phyloP scores from a whole-genome alignment of 352 stramenopile species.

The Phytophthora crassamura region DNA sequence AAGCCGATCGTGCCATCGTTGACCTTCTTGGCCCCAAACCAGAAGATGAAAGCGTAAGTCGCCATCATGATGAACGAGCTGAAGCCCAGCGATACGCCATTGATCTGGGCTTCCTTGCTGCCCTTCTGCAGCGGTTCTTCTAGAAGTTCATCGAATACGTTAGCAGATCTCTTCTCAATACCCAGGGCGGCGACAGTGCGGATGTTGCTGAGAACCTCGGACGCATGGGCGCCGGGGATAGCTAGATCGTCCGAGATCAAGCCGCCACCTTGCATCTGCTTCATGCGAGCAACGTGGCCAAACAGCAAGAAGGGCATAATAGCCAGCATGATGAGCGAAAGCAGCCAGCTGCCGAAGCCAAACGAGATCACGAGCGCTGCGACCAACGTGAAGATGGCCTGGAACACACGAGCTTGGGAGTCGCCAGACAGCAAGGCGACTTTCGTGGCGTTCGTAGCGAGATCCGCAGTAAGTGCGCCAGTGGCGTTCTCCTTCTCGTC shows the following conservation, averaged over 20 bases:
- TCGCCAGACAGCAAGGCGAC: conserved; percentile 53
- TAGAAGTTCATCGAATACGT: conserved; percentile 34
- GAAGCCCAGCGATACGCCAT: conserved; percentile 63
- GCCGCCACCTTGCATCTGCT: conserved; percentile 35
- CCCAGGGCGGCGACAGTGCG: conserved; percentile 51
- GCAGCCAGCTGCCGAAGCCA: conserved; percentile 64
- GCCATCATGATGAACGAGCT: conserved; percentile 68
- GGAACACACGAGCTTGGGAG: conserved; percentile 44
- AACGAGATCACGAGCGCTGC: conserved; percentile 65
- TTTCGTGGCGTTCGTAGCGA: conserved; percentile 57
- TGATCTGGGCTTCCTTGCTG: conserved; percentile 40
- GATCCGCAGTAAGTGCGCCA: conserved; percentile 55
- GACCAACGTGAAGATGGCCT: conserved; percentile 52
- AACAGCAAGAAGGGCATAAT: conserved; percentile 63
- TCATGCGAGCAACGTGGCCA: conserved; percentile 33
- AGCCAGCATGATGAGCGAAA: conserved; percentile 66
- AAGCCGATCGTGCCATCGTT: conserved; percentile 48
- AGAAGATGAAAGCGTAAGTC: conserved; percentile 65
- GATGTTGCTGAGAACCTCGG: conserved; percentile 53
- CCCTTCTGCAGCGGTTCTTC: conserved; percentile 37
- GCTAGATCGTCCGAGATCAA: conserved; percentile 32
- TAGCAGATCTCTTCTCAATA: conserved; percentile 32
- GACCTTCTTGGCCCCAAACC: conserved; percentile 61
- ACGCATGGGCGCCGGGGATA: conserved; percentile 44
- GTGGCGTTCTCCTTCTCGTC: conserved; percentile 69